phyloP scores from a whole-genome alignment of 768 basidiomycete species.

The Cyathus striatus region DNA sequence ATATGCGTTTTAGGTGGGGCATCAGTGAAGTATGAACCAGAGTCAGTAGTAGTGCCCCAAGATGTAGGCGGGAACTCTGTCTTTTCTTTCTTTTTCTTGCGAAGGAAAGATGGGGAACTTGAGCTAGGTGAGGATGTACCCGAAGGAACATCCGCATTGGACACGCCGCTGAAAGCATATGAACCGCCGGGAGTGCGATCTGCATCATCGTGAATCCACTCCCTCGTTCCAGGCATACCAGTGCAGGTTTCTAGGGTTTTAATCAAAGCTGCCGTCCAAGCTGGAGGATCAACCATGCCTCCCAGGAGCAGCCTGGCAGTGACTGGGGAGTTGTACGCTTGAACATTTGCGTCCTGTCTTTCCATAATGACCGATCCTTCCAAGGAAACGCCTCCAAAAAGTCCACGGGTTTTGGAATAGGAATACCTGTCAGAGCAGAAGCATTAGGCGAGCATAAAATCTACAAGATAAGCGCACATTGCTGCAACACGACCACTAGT shows the following conservation, averaged over 20 bases:
- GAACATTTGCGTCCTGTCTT: constrained; percentile 85
- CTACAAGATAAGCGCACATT: constrained; percentile 50
- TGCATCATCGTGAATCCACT: constrained; percentile 57
- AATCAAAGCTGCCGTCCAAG: constrained; percentile 75
- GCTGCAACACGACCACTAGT: constrained; percentile 85
- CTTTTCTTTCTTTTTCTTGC: constrained; percentile 39
- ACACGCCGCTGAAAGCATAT: constrained; percentile 61
- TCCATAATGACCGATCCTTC: constrained; percentile 92
- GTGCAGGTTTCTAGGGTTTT: constrained; percentile 70
- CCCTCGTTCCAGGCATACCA: constrained; percentile 58
- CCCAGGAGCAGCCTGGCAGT: constrained; percentile 77
- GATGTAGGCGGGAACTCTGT: constrained; percentile 55
- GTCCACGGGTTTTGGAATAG: constrained; percentile 87
- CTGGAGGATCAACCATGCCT: constrained; percentile 67
- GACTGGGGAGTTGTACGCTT: constrained; percentile 74
- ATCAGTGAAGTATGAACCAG: constrained; percentile 52
- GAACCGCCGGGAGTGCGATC: constrained; percentile 23
- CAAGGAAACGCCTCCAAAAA: constrained; percentile 88
- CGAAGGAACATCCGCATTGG: constrained; percentile 30
- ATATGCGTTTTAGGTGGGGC: constrained; percentile 13
- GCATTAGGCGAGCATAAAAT: neutral
- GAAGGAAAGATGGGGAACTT: constrained; percentile 31
- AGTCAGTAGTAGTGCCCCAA: constrained; percentile 49
- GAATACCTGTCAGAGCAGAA: constrained; percentile 55
- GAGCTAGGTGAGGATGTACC: constrained; percentile 10